These are phyloP conservation scores for Globisporangium lucens DNA, from an alignment of 352 stramenopile species.

Conservation along the genomic window DNA sequence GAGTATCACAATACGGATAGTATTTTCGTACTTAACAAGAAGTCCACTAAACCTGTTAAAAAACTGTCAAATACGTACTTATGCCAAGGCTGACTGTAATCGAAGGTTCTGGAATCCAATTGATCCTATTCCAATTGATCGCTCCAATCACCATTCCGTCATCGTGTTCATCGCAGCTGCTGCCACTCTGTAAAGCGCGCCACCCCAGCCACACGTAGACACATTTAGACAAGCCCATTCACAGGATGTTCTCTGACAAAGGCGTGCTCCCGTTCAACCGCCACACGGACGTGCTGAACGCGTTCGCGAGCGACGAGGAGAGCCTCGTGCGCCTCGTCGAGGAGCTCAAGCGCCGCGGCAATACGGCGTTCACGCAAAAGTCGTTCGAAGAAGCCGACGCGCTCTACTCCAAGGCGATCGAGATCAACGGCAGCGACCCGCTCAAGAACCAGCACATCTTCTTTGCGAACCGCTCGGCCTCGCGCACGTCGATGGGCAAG, in stretches of 20 bases:
- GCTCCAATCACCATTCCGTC: neutral
- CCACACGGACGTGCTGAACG: constrained; percentile 81
- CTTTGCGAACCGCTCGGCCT: constrained; percentile 85
- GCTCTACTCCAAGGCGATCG: constrained; percentile 96
- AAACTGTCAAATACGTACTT: neutral
- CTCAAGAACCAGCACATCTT: constrained; percentile 81
- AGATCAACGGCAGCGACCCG: constrained; percentile 57
- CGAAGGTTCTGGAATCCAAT: constrained; percentile 18
- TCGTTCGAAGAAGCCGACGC: constrained; percentile 90
- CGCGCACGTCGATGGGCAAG: constrained; percentile 83
- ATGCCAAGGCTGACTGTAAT: constrained; percentile 1
- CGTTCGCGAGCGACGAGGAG: constrained; percentile 40
- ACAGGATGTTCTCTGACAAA: constrained; percentile 57
- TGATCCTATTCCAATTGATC: neutral
- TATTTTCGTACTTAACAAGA: too few species aligned
- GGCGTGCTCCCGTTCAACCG: constrained; percentile 66
- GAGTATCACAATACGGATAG: too few species aligned
- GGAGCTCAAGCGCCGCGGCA: constrained; percentile 87
- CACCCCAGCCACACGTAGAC: neutral
- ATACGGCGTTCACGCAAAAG: constrained; percentile 84
- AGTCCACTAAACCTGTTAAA: too few species aligned
- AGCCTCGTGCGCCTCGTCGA: constrained; percentile 68
- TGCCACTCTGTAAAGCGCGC: neutral
- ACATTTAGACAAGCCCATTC: neutral
- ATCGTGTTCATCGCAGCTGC: neutral